phyloP scores from a whole-genome alignment of 305 asterid genomes.

The Fraxinus sp. region DNA sequence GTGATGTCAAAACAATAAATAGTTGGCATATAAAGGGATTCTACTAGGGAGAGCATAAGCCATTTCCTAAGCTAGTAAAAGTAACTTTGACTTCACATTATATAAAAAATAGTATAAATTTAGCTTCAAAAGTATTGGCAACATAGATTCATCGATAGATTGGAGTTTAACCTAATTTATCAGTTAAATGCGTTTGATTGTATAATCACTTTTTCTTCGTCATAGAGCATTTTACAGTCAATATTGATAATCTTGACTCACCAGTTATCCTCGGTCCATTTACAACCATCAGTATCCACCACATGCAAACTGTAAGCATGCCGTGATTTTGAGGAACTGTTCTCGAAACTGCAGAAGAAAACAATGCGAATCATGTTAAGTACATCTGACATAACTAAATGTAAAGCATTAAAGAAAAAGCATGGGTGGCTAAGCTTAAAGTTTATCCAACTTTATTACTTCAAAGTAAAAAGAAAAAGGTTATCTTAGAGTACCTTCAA shows the following conservation, averaged over 20 bases:
- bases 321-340: constrained; percentile 71
- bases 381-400: not conserved
- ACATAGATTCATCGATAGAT: not conserved
- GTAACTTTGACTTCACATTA: not conserved
- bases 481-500: not conserved
- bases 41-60: not conserved
- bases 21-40: not conserved
- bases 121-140: not conserved
- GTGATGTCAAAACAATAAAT: not conserved
- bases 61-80: not conserved
- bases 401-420: not conserved
- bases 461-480: not conserved
- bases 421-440: not conserved
- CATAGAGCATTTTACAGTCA: not conserved
- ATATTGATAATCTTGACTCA: constrained; percentile 29
- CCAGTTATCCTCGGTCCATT: constrained; percentile 88
- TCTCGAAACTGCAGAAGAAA: constrained; percentile 66
- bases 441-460: not conserved
- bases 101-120: not conserved
- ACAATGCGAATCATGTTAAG: not conserved
- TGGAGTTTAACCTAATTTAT: not conserved
- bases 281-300: constrained; percentile 84
- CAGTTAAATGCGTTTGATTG: not conserved
- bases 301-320: constrained; percentile 92
- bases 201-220: not conserved